Evolutionary conservation across 2,329 filamentous ascomycete species (phyloP).

Genomic region (Aspergillus arachidicola): DNA sequence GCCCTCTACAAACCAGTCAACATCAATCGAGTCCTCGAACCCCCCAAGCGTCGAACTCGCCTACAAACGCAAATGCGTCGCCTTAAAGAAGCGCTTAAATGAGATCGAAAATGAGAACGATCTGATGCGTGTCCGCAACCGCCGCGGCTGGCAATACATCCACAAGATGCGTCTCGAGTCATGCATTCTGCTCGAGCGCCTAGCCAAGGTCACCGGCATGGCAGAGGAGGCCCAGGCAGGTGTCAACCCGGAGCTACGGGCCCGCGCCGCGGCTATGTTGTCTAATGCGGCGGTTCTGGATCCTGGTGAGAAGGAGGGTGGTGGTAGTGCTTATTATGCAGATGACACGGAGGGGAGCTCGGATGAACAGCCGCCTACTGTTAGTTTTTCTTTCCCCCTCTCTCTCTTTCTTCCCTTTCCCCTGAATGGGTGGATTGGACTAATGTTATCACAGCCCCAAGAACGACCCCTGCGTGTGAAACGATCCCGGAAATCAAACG

Average conservation of each 20-base stretch:
- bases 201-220: slow-evolving; percentile 46
- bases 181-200: slow-evolving; percentile 46
- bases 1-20: slow-evolving; percentile 22
- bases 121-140: slow-evolving; percentile 74
- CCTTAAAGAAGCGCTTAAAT: slow-evolving; percentile 85
- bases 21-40: slow-evolving; percentile 45
- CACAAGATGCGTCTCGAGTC: slow-evolving; percentile 79
- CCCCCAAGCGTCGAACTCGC: slow-evolving; percentile 93
- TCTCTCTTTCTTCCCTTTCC: not conserved
- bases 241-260: slow-evolving; percentile 39
- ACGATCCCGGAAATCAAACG: slow-evolving; percentile 43
- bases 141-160: slow-evolving; percentile 79
- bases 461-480: slow-evolving; percentile 51
- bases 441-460: slow-evolving; percentile 39
- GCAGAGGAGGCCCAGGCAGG: slow-evolving; percentile 40
- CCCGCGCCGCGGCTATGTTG: slow-evolving; percentile 38
- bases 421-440: not conserved
- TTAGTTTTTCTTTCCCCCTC: slow-evolving; percentile 24
- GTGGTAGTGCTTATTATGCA: slow-evolving; percentile 34
- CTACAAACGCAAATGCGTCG: slow-evolving; percentile 94
- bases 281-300: slow-evolving; percentile 29
- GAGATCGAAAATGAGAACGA: slow-evolving; percentile 94
- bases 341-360: slow-evolving; percentile 49
- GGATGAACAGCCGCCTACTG: slow-evolving; percentile 47
- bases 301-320: slow-evolving; percentile 17